Base-by-base conservation (phyloP, 2,329 filamentous ascomycete species). In the Phaeosphaeria sp. region DNA sequence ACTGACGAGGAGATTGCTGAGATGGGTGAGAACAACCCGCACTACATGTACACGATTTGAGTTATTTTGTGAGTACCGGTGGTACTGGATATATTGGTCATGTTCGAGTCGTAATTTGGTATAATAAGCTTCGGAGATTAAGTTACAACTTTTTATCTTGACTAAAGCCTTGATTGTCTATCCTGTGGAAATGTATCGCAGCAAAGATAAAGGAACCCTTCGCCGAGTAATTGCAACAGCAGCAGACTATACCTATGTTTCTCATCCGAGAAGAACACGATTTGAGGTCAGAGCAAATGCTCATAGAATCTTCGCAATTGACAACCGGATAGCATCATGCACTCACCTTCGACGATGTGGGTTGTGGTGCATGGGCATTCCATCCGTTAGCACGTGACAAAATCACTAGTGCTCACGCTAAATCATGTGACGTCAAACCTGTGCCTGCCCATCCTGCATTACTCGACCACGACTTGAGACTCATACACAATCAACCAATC, bases 21-120 rank as follows among this genome's bases (percentile, higher is more conserved):
- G 47, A 55, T 71, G 57, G 66, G 69, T 8, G 69, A 72, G 57
- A 55, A 68, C 42, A 72, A 71, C 44, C 66, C 68, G 8, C 59
- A 63, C 20, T 71, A 66, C 24, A 27, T 68, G 44, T 71, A 72
- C 39, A 71, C 66, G 1, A 68, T 61, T 36, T 71, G 27, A 51
- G 27, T 4, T 18, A 39, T 9, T 6, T 17, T 17, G n/a, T 40
- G 6, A 9, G 21, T 39, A 25, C 27, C 18, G 22, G 24, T 21
- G 18, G n/a, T 11, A 39, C 30, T 33, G 6, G 17, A 33, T 25
- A 18, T 21, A n/a, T 17, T 33, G 5, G 30, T 13, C 30, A 36
- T 36, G 11, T 7, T 6, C 15, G 30, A 36, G 11, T 36, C 11
- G 30, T 36, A 6, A 3, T n/a, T 13, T 36, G 11, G 30, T 36